A percentile compares a stretch with the other conserved stretches of the same genome.
These are phyloP conservation scores for Russula emetica DNA, from an alignment of 768 basidiomycete species.

Conservation along the genomic window DNA sequence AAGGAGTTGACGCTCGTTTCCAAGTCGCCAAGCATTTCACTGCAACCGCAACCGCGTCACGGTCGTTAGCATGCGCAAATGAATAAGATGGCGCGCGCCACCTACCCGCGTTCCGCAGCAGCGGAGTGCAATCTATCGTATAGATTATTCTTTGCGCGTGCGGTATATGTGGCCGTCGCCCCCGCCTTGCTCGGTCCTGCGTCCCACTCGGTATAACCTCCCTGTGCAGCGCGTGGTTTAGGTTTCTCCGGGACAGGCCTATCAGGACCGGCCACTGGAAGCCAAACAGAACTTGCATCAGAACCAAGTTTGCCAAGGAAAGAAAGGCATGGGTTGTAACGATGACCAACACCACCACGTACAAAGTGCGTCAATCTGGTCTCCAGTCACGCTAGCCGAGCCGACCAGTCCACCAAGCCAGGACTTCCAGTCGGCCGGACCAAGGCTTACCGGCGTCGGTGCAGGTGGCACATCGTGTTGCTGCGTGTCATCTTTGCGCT, in stretches of 20 bases:
- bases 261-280: slow-evolving; percentile 60
- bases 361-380: slow-evolving; percentile 58
- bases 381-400: slow-evolving; percentile 45
- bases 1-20: slow-evolving; percentile 60
- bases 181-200: slow-evolving; percentile 20
- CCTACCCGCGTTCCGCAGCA: slow-evolving; percentile 60
- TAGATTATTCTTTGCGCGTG: slow-evolving; percentile 30
- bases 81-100: neutral
- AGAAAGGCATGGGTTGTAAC: neutral
- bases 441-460: slow-evolving; percentile 58
- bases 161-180: slow-evolving; percentile 27
- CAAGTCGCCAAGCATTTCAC: slow-evolving; percentile 58
- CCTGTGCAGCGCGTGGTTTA: slow-evolving; percentile 17
- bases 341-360: slow-evolving; percentile 28
- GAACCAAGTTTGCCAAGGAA: neutral
- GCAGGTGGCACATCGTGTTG: slow-evolving; percentile 43
- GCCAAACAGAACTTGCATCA: neutral
- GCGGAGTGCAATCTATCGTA: slow-evolving; percentile 42
- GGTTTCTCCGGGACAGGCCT: slow-evolving; percentile 47
- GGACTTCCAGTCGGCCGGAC: slow-evolving; percentile 45
- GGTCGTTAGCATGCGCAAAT: neutral
- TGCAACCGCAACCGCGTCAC: slow-evolving; percentile 29
- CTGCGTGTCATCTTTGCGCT: slow-evolving; percentile 34
- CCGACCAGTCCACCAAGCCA: slow-evolving; percentile 48
- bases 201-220: slow-evolving; percentile 18